Evolutionary conservation across 768 basidiomycete genomes (phyloP).

Genomic region (Leucocoprinus birnbaumii): DNA sequence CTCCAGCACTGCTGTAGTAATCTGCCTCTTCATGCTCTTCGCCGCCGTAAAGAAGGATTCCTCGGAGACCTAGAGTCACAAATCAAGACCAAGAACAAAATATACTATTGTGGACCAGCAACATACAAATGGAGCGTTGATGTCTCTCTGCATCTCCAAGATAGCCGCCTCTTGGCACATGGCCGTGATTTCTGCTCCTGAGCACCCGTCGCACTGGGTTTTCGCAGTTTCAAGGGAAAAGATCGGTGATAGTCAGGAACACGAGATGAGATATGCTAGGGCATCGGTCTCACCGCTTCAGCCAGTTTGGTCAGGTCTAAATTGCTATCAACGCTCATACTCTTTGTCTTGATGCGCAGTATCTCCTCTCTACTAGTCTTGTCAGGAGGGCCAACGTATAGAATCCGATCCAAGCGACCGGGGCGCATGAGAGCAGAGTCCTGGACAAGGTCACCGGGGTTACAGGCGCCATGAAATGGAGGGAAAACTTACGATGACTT

Average conservation of each 20-base stretch:
- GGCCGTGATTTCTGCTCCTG: slow-evolving; percentile 89
- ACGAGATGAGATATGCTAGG: background rate
- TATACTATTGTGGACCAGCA: background rate
- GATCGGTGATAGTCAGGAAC: background rate
- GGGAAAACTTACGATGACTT: slow-evolving; percentile 58
- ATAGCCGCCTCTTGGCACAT: slow-evolving; percentile 97
- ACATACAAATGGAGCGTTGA: slow-evolving; percentile 73
- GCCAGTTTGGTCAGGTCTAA: slow-evolving; percentile 72
- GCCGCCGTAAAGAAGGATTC: slow-evolving; percentile 76
- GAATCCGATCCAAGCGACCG: slow-evolving; percentile 88
- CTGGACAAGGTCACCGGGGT: slow-evolving; percentile 35
- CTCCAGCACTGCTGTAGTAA: slow-evolving; percentile 75
- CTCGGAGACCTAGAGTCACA: slow-evolving; percentile 59
- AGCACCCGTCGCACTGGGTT: slow-evolving; percentile 86
- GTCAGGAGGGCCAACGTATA: slow-evolving; percentile 95
- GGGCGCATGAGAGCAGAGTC: slow-evolving; percentile 95
- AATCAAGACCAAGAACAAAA: background rate
- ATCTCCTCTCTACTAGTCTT: slow-evolving; percentile 79
- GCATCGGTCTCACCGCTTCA: slow-evolving; percentile 45
- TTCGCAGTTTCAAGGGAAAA: background rate
- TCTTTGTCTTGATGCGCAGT: slow-evolving; percentile 67
- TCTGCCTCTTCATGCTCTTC: slow-evolving; percentile 67
- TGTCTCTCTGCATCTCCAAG: slow-evolving; percentile 85
- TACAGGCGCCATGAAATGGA: background rate
- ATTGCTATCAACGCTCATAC: slow-evolving; percentile 77